phyloP scores from a whole-genome alignment of 2,329 filamentous ascomycete species.

The Phaeosphaeria sp. region DNA sequence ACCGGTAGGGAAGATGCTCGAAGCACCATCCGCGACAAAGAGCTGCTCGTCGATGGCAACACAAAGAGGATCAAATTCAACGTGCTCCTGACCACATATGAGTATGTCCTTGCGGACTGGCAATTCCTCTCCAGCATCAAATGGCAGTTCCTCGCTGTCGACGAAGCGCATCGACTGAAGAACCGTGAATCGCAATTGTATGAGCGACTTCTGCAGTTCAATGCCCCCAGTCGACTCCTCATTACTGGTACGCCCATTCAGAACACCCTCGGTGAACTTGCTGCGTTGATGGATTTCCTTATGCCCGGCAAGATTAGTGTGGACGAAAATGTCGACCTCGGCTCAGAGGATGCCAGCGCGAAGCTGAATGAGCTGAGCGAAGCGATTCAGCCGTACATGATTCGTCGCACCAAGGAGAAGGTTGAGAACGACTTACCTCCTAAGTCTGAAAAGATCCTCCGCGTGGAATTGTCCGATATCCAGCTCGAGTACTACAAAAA shows the following conservation, averaged over 20 bases:
- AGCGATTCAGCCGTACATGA: conserved; percentile 90
- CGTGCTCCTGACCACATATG: conserved; percentile 95
- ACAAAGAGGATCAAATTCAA: conserved; percentile 93
- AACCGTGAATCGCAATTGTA: conserved; percentile 96
- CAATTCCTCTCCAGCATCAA: conserved; percentile 87
- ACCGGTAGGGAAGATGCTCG: conserved; percentile 88
- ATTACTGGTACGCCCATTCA: conserved; percentile 98
- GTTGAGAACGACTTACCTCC: conserved; percentile 96
- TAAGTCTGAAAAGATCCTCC: conserved; percentile 98
- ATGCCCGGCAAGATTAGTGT: conserved; percentile 94
- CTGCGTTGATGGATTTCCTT: conserved; percentile 91
- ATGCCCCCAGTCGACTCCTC: conserved; percentile 83
- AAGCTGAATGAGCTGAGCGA: conserved; percentile 87
- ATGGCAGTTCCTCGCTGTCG: conserved; percentile 96
- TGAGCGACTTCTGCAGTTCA: conserved; percentile 81
- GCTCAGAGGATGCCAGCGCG: conserved; percentile 78
- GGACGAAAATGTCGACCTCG: conserved; percentile 88
- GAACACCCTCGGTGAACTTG: conserved; percentile 92
- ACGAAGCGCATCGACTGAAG: conserved; percentile 96
- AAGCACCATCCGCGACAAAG: conserved; percentile 86
- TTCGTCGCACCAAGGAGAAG: conserved; percentile 94
- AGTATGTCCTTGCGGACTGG: conserved; percentile 89
- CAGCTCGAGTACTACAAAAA: conserved; percentile 99
- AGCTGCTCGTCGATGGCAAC: conserved; percentile 86
- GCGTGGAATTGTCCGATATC: conserved; percentile 93